A percentile compares a stretch with the other conserved stretches of the same genome.
These are phyloP conservation scores for Solanum ossicruentum DNA, from an alignment of 257 asterid species.

Conservation along the genomic window DNA sequence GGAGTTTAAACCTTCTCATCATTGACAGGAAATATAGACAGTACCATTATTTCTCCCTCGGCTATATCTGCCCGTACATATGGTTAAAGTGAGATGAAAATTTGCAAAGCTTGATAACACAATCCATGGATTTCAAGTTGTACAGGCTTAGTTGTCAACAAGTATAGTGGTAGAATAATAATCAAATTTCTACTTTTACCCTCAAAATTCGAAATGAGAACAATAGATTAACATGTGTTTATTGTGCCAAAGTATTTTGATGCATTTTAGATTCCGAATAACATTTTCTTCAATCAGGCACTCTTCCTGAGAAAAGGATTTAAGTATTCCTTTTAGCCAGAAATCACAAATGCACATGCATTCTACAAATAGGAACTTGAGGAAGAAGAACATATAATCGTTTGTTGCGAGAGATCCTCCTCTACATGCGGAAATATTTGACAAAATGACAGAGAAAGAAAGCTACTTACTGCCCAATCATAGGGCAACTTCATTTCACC, in stretches of 20 bases:
- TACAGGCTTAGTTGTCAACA: background rate
- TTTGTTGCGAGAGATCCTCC: background rate
- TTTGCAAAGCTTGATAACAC: background rate
- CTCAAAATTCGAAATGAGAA: background rate
- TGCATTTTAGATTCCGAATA: background rate
- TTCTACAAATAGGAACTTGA: background rate
- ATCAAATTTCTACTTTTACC: background rate
- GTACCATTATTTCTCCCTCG: background rate
- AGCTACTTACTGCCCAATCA: constrained; percentile 93
- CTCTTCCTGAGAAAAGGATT: background rate
- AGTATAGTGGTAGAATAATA: background rate
- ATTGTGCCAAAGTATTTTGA: background rate
- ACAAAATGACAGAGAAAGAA: background rate
- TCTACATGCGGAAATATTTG: background rate
- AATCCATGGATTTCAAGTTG: background rate
- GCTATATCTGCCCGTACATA: background rate
- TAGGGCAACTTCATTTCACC: constrained; percentile 96
- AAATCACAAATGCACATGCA: background rate
- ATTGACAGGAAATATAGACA: background rate
- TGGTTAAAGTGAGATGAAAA: background rate
- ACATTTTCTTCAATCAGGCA: background rate
- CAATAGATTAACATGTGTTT: background rate
- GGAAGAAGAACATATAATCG: background rate
- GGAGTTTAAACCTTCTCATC: background rate
- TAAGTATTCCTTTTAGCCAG: background rate